Evolutionary conservation across 495 filamentous ascomycete species (phyloP), one percentile per base, ranked within the genome.

Genomic region (Hyaloscypha bicolor): DNA sequence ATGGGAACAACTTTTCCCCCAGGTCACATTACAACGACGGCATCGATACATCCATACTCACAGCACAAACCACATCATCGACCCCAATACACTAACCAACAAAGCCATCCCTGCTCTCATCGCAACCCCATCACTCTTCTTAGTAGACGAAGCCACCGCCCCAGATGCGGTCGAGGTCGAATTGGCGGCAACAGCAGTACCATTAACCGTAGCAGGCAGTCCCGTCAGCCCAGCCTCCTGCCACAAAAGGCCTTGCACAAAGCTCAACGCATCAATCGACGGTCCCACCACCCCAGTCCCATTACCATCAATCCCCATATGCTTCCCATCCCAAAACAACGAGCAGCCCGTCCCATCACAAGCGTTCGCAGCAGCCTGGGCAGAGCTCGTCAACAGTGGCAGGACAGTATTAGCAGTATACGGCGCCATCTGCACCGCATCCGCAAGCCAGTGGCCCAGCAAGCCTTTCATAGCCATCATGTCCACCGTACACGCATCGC

Each of bases 401-500:
- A 83, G 76, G 56, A 94, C 85, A 9, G 74, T 68, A 37, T 84
- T 78, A 55, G 73, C 76, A 11, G 86, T 89, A 65, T 81, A 86
- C 4, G 91, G 90, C 6, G 88, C 91, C 67, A 93, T 81, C 64
- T 87, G 87, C 11, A 86, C 80, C 42, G 86, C 83, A 42, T 83
- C 84, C 2, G 87, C 86, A 73, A 94, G 79, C 90, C 88, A 93
- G 9, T 87, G 87, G 45, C 87, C 77, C 21, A 93, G 79, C 71
- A 91, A 90, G 9, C 89, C 90, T 77, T 94, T 94, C 82, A 93
- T 93, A 53, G 82, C 85, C 62, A 81, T 81, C 75, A 91, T 86
- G 72, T 94, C 92, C 56, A 81, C 81, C 74, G 91, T 83, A 76
- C 92, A 96, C 60, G 83, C 86, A 59, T 77, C 80, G 33, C 77